Evolutionary conservation across 2,329 filamentous ascomycete species (phyloP), one percentile per base, ranked within the genome.

Genomic region (Arthroderma uncinatum): DNA sequence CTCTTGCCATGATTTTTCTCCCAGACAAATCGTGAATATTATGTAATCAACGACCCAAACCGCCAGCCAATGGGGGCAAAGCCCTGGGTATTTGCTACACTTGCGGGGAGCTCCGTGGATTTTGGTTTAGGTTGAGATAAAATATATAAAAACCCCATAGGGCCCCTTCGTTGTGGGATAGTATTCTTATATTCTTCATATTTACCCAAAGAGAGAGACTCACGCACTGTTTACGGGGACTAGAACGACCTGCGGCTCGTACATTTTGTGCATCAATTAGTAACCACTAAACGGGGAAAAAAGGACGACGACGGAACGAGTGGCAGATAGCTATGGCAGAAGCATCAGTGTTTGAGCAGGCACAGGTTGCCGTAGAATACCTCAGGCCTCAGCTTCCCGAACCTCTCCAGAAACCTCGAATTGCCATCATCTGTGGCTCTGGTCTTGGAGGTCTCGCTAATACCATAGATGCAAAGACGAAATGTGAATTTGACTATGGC

Each of bases 351-450:
- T 58, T 57, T 39, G 54, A 54, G 19, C 66, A 66, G 57, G 69
- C 68, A n/a, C 63, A 65, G 44, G 79, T 81, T 62, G 79, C 82
- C 1, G 74, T 74, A 55, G 64, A 70, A 14, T 79, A 77, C 62
- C 67, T 85, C 21, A 75, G 72, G 53, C 66, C 71, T 21, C 70
- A 71, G 50, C 66, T 84, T n/a, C 80, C 81, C 14, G 65, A 68
- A 40, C 59, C 66, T 14, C 66, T 82, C n/a, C 73, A 78, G 56
- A 68, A 71, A 1, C 82, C 82, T 9, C 74, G 75, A 58, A 76
- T 85, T 60, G 83, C 81, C 39, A 82, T 86, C 57, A 78, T 85
- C 23, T 86, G 82, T 66, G 82, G 82, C 33, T 84, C 81, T 53
- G 82, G 83, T 2, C 70, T 86, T 7, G 82, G 82, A 40, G 82